Evolutionary conservation across 345 rosid species (phyloP), one percentile per base, ranked within the genome.

Genomic region (Turnera subulata): DNA sequence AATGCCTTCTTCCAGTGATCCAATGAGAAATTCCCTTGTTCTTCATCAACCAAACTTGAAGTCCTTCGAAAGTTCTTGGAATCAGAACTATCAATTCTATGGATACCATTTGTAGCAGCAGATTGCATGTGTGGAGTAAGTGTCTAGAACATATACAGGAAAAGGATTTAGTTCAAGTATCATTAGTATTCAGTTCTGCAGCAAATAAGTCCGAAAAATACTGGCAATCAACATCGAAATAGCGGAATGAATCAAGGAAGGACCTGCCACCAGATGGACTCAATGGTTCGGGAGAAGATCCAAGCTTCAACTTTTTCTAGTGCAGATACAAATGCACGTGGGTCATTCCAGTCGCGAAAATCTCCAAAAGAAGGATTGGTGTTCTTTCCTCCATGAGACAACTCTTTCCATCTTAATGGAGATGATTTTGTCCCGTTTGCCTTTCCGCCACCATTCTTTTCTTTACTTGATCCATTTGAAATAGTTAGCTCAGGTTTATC

Each of bases 221-320:
- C 47, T 43, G 33, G 15, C 20, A 22, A 49, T 37, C 17, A 4
- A 23, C n/a, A 23, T 19, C 48, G 13, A 50, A 56, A 43, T 38
- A 20, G 17, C 55, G 63, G 44, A 50, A 53, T n/a, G 13, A 54
- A 39, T 55, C 32, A 51, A 54, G 22, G 26, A 22, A 23, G 55
- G 48, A 92, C 96, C 96, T 92, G 98, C 98, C 97, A 92, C 98
- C 98, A 92, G 43, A 92, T 79, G 50, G 96, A 92, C 74, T 92
- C 96, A 19, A 86, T 70, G 54, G 77, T 75, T 39, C 93, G 85
- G 55, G 89, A 82, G 78, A 89, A 92, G 73, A 84, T 86, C 98
- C 97, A 92, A 64, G 85, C 80, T 83, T 92, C 96, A 68, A 92
- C 80, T 75, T 71, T 88, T 78, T 88, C 91, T 26, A 92, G 80